Percentiles rank a stretch among this genome's conserved stretches.
Evolutionary conservation across 1,284 basidiomycete species (phyloP).

Genomic region (Phlebopus sp.): DNA sequence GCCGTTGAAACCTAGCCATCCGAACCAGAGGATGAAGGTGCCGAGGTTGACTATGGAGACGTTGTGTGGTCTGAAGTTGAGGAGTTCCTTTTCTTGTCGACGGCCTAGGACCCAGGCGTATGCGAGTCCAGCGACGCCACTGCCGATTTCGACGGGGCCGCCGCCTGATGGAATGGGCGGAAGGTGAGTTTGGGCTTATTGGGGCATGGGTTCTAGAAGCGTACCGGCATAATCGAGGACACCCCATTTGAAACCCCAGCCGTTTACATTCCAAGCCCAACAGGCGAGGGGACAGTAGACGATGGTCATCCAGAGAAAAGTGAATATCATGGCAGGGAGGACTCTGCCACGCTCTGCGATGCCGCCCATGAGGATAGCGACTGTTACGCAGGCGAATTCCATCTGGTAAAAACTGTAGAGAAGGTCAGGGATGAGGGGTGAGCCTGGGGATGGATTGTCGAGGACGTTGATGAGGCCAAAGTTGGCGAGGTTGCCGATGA

Average conservation of each 20-base stretch:
- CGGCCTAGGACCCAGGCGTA: constrained; percentile 83
- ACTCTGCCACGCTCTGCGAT: constrained; percentile 89
- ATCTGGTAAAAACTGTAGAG: constrained; percentile 88
- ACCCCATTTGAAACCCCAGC: constrained; percentile 91
- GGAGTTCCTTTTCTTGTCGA: constrained; percentile 74
- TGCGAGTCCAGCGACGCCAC: constrained; percentile 83
- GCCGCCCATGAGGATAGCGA: constrained; percentile 73
- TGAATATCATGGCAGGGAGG: constrained; percentile 84
- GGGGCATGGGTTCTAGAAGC: constrained; percentile 11
- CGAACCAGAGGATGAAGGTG: constrained; percentile 89
- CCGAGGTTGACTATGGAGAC: constrained; percentile 88
- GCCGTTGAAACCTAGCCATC: constrained; percentile 73
- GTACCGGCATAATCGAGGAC: constrained; percentile 82
- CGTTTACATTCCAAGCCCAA: constrained; percentile 75
- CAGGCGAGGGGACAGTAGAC: constrained; percentile 82
- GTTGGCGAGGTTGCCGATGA: constrained; percentile 75
- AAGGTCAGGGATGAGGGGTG: constrained; percentile 66
- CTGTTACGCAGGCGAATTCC: constrained; percentile 82
- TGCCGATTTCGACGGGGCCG: constrained; percentile 91
- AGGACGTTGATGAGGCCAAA: constrained; percentile 75
- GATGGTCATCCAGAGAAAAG: constrained; percentile 83
- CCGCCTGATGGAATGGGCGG: constrained; percentile 52
- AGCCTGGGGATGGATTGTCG: constrained; percentile 73
- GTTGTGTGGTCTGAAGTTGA: constrained; percentile 92
- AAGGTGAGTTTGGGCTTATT: neutral